Evolutionary conservation across 495 filamentous ascomycete genomes (phyloP).

Genomic region (Terfezia claveryi): DNA sequence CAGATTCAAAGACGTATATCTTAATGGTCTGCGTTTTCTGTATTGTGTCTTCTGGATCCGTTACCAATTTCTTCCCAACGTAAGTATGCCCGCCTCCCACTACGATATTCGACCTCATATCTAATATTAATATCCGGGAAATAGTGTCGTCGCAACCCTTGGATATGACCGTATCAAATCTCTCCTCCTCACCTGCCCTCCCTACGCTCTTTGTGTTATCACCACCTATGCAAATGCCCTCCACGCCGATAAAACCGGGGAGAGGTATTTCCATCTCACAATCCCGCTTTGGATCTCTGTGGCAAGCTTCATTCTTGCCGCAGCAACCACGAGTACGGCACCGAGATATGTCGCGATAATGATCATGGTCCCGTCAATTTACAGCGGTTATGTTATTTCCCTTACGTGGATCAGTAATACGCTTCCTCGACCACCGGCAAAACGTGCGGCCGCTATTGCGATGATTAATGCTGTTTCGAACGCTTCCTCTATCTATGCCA

Average conservation of each 20-base stretch:
- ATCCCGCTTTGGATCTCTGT: slow-evolving; percentile 47
- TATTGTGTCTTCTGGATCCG: slow-evolving; percentile 46
- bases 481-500: slow-evolving; percentile 48
- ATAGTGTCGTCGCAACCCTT: slow-evolving; percentile 47
- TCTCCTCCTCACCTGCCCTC: slow-evolving; percentile 55
- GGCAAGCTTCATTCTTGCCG: slow-evolving; percentile 53
- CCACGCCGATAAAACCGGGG: slow-evolving; percentile 58
- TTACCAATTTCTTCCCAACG: slow-evolving; percentile 81
- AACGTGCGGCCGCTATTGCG: slow-evolving; percentile 61
- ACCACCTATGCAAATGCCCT: slow-evolving; percentile 50
- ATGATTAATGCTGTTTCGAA: slow-evolving; percentile 69
- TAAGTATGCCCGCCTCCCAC: background rate
- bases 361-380: slow-evolving; percentile 49
- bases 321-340: slow-evolving; percentile 37
- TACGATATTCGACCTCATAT: background rate
- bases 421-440: slow-evolving; percentile 61
- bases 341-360: slow-evolving; percentile 67
- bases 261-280: slow-evolving; percentile 57
- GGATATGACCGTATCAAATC: slow-evolving; percentile 43
- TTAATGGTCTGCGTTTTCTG: slow-evolving; percentile 45
- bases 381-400: slow-evolving; percentile 48
- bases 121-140: background rate
- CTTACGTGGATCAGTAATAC: slow-evolving; percentile 64
- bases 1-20: slow-evolving; percentile 12
- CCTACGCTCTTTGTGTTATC: slow-evolving; percentile 45